Evolutionary conservation across 306 rosid genomes (phyloP).

Genomic region (apple (Malus domestica)): DNA sequence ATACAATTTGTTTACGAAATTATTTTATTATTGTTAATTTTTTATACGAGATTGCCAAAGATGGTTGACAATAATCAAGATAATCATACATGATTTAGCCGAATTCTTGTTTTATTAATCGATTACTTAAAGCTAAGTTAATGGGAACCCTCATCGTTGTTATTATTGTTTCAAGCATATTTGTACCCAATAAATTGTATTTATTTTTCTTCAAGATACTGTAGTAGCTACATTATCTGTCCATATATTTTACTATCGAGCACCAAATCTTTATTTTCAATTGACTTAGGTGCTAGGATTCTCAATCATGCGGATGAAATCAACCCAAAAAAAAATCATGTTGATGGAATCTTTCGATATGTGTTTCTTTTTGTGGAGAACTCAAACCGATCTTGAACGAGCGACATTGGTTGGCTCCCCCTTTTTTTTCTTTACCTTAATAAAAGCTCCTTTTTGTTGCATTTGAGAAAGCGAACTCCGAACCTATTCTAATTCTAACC

Average conservation of each 20-base stretch:
- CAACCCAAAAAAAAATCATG: not conserved
- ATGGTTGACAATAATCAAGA: constrained; percentile 4
- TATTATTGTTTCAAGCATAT: constrained; percentile 6
- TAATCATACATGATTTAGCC: constrained; percentile 8
- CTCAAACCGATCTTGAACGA: not conserved
- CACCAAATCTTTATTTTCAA: constrained; percentile 19
- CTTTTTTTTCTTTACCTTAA: too few species aligned
- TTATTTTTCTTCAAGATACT: constrained; percentile 6
- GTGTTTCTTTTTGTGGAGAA: not conserved
- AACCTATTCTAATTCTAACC: too few species aligned
- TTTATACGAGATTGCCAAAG: not conserved
- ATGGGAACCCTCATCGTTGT: not conserved
- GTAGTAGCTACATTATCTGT: constrained; percentile 5
- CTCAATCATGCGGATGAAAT: constrained; percentile 17
- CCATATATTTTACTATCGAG: not conserved
- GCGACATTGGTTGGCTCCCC: not conserved
- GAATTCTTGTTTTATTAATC: constrained; percentile 15
- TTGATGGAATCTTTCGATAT: not conserved
- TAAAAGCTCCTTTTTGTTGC: too few species aligned
- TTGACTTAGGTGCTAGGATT: constrained; percentile 1
- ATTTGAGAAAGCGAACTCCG: too few species aligned
- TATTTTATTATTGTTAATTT: not conserved
- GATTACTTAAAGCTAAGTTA: not conserved
- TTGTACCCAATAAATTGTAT: constrained; percentile 17
- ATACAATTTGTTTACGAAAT: not conserved